Evolutionary conservation across 2,329 filamentous ascomycete species (phyloP).

Genomic region (Monascus ruber): DNA sequence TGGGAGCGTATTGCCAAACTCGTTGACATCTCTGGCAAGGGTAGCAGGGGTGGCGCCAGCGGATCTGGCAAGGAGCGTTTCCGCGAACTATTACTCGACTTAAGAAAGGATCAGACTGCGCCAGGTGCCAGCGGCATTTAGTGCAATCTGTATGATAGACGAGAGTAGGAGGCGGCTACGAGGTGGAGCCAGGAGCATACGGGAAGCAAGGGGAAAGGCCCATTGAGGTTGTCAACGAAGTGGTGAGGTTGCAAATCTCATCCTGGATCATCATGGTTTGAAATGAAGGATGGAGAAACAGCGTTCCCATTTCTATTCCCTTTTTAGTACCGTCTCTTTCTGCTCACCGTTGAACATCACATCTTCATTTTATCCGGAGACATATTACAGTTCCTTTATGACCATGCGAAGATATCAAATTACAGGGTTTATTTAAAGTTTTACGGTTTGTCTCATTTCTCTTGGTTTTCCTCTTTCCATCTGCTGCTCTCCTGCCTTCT

Average conservation of each 20-base stretch:
- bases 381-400: too few relatives aligned
- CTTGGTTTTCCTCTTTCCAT: background rate
- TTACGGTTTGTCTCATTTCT: background rate
- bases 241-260: too few relatives aligned
- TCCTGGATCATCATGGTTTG: too few relatives aligned
- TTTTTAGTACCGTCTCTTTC: too few relatives aligned
- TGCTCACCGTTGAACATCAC: background rate
- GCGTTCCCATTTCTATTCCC: too few relatives aligned
- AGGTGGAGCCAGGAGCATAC: conserved; percentile 2
- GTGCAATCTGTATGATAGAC: conserved; percentile 1
- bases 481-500: background rate
- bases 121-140: conserved; percentile 45
- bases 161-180: background rate
- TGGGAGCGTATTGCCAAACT: conserved; percentile 98
- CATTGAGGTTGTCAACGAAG: background rate
- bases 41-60: conserved; percentile 69
- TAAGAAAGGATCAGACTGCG: conserved; percentile 90
- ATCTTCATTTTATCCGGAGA: background rate
- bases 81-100: conserved; percentile 72
- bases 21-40: conserved; percentile 94
- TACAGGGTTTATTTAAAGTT: too few relatives aligned
- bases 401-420: too few relatives aligned
- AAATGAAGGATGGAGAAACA: too few relatives aligned
- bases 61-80: conserved; percentile 95
- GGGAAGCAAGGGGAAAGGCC: background rate